Percentiles rank a stretch among this genome's conserved stretches.
Conservation (phyloP, 768 basidiomycete genomes). For the Mycena galopus region DNA sequence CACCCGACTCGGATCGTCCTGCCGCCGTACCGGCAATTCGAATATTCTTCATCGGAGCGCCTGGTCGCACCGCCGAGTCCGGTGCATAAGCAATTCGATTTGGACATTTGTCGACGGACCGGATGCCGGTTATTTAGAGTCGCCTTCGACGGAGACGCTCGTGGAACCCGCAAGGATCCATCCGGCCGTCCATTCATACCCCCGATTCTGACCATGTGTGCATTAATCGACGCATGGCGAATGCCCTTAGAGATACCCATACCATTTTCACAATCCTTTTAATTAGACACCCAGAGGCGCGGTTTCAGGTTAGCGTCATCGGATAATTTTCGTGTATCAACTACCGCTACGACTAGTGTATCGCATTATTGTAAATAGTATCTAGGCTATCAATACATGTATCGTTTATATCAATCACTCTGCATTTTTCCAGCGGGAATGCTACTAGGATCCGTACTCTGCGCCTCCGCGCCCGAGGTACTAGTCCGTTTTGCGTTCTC, state of each 20-base stretch:
- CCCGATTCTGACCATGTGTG: background rate
- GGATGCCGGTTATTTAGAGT: background rate
- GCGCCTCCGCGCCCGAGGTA: background rate
- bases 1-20: background rate
- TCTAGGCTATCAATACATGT: constrained; percentile 20
- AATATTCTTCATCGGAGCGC: background rate
- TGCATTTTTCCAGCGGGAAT: constrained; percentile 5
- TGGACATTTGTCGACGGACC: background rate
- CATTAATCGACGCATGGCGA: too few species aligned
- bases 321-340: constrained; percentile 5
- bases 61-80: background rate
- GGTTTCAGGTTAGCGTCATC: too few species aligned
- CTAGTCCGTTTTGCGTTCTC: constrained; percentile 24
- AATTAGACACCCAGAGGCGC: too few species aligned
- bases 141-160: background rate
- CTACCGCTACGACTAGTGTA: background rate
- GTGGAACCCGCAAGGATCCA: background rate
- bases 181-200: background rate
- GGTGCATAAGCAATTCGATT: background rate
- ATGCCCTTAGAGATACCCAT: too few species aligned
- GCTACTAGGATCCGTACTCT: background rate
- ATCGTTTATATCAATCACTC: constrained; percentile 13
- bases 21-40: background rate
- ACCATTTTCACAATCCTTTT: too few species aligned
- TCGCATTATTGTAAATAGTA: constrained; percentile 13